Evolutionary conservation across 306 rosid genomes (phyloP), one percentile per base, ranked within the genome.

Genomic region (Quercus alba): DNA sequence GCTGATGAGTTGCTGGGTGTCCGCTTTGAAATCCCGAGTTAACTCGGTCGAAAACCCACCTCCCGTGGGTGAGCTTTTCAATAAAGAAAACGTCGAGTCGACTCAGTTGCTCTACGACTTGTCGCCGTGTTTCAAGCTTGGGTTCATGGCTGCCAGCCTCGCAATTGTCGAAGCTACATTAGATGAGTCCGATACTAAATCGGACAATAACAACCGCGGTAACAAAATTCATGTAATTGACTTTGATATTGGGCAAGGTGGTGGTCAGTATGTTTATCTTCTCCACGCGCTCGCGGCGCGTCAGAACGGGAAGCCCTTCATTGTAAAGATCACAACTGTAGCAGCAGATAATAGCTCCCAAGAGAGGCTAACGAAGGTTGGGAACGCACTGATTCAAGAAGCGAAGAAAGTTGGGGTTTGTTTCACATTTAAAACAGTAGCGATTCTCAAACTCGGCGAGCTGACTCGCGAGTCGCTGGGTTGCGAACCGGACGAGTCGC

Each of bases 241-340:
- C 87, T 95, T 95, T 26, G 98, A 91, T 33, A 89, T 95, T 33
- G 97, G 97, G 14, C 82, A 88, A 38, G 99, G 94, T 0, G 99
- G 94, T 0, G 81, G 77, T 12, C 98, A 90, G 76, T 95, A 91
- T 49, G 6, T 23, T 52, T 69, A 23, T 5, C 98, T 95, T 1
- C 74, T 95, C 9, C 86, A 64, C 74, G 81, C 62, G 73, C 93
- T 95, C 9, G 19, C 80, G 4, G 54, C 70, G 64, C 92, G 91
- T 44, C 84, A 23, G 68, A 81, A 78, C 4, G 84, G 75, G 0
- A 80, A 71, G 59, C 19, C 78, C 0, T 41, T 75, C 7, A 6
- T 49, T 23, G 73, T 95, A 78, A 88, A 82, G 84, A 86, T 95
- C 77, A 86, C 84, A 1, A 89, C 97, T 2, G 84, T 83, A 1